phyloP scores from a whole-genome alignment of 2,329 filamentous ascomycete genomes.

The Penicillium sp. region DNA sequence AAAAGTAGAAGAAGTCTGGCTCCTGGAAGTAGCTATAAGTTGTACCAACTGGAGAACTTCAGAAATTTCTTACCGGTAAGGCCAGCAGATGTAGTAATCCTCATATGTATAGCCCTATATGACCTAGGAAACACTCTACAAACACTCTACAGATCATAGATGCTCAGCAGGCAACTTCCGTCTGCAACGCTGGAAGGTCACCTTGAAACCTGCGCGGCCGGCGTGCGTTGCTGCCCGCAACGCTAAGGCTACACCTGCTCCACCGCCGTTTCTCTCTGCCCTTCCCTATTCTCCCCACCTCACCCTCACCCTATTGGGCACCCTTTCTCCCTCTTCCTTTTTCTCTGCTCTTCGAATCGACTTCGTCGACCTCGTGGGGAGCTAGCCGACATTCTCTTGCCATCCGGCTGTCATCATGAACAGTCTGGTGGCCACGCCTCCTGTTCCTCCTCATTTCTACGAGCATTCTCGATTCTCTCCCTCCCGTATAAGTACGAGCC shows the following conservation, averaged over 20 bases:
- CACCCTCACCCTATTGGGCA: constrained; percentile 23
- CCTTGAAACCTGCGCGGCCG: constrained; percentile 26
- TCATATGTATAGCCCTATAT: too few relatives aligned
- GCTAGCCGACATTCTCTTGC: constrained; percentile 16
- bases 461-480: constrained; percentile 64
- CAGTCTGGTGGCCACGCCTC: constrained; percentile 62
- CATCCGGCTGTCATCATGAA: constrained; percentile 59
- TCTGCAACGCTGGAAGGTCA: constrained; percentile 22
- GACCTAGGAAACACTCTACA: too few relatives aligned
- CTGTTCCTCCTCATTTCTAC: constrained; percentile 67
- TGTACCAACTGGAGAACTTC: too few relatives aligned
- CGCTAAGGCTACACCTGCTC: constrained; percentile 24
- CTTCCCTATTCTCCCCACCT: constrained; percentile 33
- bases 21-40: too few relatives aligned
- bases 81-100: too few relatives aligned
- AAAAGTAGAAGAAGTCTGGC: too few relatives aligned
- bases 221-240: constrained; percentile 44
- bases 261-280: constrained; percentile 40
- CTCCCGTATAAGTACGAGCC: constrained; percentile 60
- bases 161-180: too few relatives aligned
- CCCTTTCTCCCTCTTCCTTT: constrained; percentile 18
- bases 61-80: too few relatives aligned
- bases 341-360: constrained; percentile 3
- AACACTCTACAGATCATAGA: too few relatives aligned
- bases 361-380: constrained; percentile 2